Percentiles rank a stretch among this genome's conserved stretches.
Conservation (phyloP, 1,284 basidiomycete genomes). For the Xerocomus nothofagi region DNA sequence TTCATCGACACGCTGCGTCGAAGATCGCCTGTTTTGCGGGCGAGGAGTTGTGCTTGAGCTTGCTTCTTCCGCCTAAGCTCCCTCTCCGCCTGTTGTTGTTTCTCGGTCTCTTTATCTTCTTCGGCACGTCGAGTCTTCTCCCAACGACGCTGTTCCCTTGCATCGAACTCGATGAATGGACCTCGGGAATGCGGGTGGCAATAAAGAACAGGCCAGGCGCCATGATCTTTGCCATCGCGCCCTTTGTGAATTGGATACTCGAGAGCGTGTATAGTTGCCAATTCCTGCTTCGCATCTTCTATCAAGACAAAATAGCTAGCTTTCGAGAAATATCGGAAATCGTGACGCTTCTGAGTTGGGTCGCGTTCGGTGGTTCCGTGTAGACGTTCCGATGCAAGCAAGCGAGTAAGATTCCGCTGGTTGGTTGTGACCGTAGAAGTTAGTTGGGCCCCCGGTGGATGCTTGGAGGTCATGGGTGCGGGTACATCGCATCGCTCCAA, state of each 20-base stretch:
- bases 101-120: constrained; percentile 48
- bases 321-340: constrained; percentile 87
- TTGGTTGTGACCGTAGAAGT: constrained; percentile 25
- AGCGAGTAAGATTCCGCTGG: constrained; percentile 52
- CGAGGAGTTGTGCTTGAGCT: constrained; percentile 39
- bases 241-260: constrained; percentile 61
- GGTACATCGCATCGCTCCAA: constrained; percentile 58
- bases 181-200: constrained; percentile 70
- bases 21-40: constrained; percentile 55
- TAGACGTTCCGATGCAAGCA: constrained; percentile 86
- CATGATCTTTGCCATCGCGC: constrained; percentile 50
- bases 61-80: constrained; percentile 46
- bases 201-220: constrained; percentile 69
- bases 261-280: constrained; percentile 66
- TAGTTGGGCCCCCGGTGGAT: constrained; percentile 27
- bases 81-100: constrained; percentile 43
- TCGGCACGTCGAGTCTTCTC: constrained; percentile 57
- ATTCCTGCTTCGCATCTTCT: constrained; percentile 84
- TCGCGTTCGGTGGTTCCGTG: constrained; percentile 90
- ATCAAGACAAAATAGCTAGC: constrained; percentile 83
- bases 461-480: constrained; percentile 28
- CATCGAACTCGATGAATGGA: constrained; percentile 73
- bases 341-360: constrained; percentile 81
- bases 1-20: constrained; percentile 78
- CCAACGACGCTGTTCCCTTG: constrained; percentile 65